Percentiles rank a stretch among this genome's conserved stretches.
These are phyloP conservation scores for Trichoderma virens DNA, from an alignment of 495 filamentous ascomycete genomes.

Conservation along the genomic window DNA sequence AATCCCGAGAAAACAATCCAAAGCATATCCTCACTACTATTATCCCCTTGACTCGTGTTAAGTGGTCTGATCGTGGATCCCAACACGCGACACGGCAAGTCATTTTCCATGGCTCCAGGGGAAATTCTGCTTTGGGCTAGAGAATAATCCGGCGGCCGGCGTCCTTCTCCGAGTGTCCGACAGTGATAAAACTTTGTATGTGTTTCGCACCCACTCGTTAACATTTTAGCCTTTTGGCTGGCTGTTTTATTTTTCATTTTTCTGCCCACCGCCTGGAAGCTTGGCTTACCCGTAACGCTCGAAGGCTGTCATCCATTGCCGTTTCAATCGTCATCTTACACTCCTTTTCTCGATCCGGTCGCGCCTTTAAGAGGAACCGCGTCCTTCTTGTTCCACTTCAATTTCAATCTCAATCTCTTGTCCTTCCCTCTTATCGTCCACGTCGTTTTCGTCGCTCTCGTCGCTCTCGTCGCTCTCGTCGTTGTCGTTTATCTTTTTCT, in stretches of 20 bases:
- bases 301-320: background rate
- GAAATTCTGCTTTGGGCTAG: background rate
- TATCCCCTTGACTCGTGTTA: background rate
- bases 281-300: background rate
- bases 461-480: background rate
- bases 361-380: background rate
- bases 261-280: background rate
- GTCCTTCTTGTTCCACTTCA: background rate
- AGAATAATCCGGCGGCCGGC: too few species aligned
- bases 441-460: background rate
- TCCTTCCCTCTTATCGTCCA: background rate
- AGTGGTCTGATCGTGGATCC: constrained; percentile 7
- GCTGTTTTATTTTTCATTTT: background rate
- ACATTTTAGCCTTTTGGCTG: background rate
- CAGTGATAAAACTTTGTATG: background rate
- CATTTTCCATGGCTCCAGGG: background rate
- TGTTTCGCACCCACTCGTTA: background rate
- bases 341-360: background rate
- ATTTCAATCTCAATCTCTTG: background rate
- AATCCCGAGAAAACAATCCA: too few species aligned
- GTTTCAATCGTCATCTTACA: background rate
- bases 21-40: too few species aligned
- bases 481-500: background rate
- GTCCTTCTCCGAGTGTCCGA: background rate
- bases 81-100: background rate